phyloP scores from a whole-genome alignment of 768 basidiomycete species.

The Lyophyllum atratum region DNA sequence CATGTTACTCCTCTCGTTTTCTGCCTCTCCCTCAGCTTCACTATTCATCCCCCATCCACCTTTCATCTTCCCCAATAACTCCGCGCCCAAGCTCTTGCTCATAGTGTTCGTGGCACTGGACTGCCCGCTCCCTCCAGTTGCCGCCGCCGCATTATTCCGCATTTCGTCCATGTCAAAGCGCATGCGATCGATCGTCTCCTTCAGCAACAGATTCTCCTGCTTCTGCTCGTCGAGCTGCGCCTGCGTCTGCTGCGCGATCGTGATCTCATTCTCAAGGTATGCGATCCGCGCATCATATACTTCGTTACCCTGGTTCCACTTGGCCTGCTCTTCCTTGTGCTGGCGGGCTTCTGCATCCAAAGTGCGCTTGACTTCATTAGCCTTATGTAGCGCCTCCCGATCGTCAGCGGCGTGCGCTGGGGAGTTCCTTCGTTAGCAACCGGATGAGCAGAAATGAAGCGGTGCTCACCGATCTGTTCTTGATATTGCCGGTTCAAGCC shows the following conservation, averaged over 20 bases:
- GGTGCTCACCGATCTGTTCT: slow-evolving; percentile 76
- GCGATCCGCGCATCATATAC: slow-evolving; percentile 71
- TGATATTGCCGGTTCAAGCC: slow-evolving; percentile 86
- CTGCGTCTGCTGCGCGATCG: slow-evolving; percentile 68
- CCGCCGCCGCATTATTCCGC: slow-evolving; percentile 48
- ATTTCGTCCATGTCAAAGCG: slow-evolving; percentile 94
- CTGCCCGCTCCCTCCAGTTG: slow-evolving; percentile 40
- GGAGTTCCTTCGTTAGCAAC: background rate
- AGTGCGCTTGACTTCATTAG: too few relatives aligned
- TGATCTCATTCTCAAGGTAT: slow-evolving; percentile 72
- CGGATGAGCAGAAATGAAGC: background rate
- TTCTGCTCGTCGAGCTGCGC: slow-evolving; percentile 87
- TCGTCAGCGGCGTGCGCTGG: too few relatives aligned
- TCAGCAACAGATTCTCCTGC: slow-evolving; percentile 89
- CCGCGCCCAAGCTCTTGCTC: slow-evolving; percentile 77
- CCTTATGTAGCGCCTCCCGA: too few relatives aligned
- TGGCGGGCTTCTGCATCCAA: too few relatives aligned
- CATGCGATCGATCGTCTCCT: slow-evolving; percentile 96
- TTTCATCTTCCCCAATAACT: slow-evolving; percentile 66
- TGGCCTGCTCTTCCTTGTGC: slow-evolving; percentile 65
- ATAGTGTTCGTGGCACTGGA: slow-evolving; percentile 57
- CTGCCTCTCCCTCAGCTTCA: slow-evolving; percentile 39
- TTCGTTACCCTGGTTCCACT: slow-evolving; percentile 69
- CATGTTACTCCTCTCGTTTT: slow-evolving; percentile 34
- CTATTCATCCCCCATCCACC: slow-evolving; percentile 39